Evolutionary conservation across 352 stramenopile genomes (phyloP).

Genomic region (Aphanomyces cochlioides): DNA sequence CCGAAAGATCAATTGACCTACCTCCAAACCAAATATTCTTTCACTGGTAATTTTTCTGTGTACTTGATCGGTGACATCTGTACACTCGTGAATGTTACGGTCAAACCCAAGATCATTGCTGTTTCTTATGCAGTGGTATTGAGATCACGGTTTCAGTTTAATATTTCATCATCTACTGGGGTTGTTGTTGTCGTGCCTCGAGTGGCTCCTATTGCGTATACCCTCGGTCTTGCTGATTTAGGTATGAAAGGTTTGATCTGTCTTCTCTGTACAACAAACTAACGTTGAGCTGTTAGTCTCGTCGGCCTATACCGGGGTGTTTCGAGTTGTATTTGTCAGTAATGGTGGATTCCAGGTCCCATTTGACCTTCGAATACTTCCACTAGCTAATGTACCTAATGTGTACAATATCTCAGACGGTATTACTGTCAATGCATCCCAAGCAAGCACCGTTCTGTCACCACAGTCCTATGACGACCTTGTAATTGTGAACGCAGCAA

Average conservation of each 20-base stretch:
- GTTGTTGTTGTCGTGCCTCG: neutral
- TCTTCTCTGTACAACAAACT: neutral
- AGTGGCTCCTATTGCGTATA: neutral
- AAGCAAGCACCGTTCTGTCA: constrained; percentile 1
- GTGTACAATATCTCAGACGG: neutral
- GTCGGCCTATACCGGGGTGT: neutral
- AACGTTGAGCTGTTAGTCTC: neutral
- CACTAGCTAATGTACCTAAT: neutral
- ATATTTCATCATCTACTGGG: neutral
- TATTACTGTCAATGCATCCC: neutral
- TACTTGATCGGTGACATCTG: constrained; percentile 7
- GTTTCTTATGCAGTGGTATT: neutral
- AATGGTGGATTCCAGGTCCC: constrained; percentile 1
- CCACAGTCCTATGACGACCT: constrained; percentile 1
- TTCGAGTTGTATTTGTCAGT: neutral
- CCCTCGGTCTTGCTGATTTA: neutral
- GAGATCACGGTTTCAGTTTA: neutral
- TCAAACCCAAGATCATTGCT: neutral
- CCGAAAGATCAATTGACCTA: neutral
- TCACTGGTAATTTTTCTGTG: neutral
- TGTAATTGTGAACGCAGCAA: neutral
- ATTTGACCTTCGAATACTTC: constrained; percentile 16
- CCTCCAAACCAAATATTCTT: neutral
- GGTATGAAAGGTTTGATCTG: neutral
- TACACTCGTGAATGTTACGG: constrained; percentile 1